A percentile compares a stretch with the other conserved stretches of the same genome.
Evolutionary conservation across 352 stramenopile genomes (phyloP).

Genomic region (Pythium plurisporium): DNA sequence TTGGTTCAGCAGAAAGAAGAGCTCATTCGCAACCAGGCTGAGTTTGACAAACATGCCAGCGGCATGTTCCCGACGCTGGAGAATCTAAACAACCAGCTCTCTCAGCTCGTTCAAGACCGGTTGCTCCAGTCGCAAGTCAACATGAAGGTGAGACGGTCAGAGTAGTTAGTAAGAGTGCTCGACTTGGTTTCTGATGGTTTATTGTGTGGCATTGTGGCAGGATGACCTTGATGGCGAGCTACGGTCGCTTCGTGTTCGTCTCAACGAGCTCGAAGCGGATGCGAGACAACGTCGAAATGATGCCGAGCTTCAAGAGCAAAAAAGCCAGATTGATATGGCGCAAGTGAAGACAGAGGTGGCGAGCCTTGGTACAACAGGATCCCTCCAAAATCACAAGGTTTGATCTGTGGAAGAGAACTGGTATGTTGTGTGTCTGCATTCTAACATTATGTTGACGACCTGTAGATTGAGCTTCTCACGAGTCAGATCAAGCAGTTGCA

Average conservation of each 20-base stretch:
- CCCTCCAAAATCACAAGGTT: constrained; percentile 66
- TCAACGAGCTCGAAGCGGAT: constrained; percentile 71
- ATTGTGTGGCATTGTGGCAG: not conserved
- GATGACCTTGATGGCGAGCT: constrained; percentile 72
- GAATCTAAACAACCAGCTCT: constrained; percentile 73
- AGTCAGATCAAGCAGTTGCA: constrained; percentile 62
- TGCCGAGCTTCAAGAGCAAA: constrained; percentile 73
- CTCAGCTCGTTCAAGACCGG: constrained; percentile 71
- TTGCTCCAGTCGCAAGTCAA: constrained; percentile 44
- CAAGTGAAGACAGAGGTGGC: constrained; percentile 74
- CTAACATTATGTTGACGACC: too few species aligned
- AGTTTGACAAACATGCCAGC: constrained; percentile 83
- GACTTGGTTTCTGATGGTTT: not conserved
- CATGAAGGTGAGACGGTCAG: constrained; percentile 29
- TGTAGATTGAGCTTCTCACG: constrained; percentile 37
- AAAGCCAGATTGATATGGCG: constrained; percentile 62
- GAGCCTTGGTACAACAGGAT: constrained; percentile 52
- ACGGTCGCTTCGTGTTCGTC: constrained; percentile 59
- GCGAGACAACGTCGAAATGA: constrained; percentile 68
- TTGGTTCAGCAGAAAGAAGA: constrained; percentile 77
- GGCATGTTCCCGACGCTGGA: constrained; percentile 79
- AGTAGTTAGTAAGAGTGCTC: not conserved
- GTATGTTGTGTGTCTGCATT: too few species aligned
- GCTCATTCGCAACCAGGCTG: constrained; percentile 62
- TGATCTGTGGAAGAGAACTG: not conserved